These are phyloP conservation scores for Penicillium malachiteum DNA, from an alignment of 495 filamentous ascomycete species.

Conservation along the genomic window DNA sequence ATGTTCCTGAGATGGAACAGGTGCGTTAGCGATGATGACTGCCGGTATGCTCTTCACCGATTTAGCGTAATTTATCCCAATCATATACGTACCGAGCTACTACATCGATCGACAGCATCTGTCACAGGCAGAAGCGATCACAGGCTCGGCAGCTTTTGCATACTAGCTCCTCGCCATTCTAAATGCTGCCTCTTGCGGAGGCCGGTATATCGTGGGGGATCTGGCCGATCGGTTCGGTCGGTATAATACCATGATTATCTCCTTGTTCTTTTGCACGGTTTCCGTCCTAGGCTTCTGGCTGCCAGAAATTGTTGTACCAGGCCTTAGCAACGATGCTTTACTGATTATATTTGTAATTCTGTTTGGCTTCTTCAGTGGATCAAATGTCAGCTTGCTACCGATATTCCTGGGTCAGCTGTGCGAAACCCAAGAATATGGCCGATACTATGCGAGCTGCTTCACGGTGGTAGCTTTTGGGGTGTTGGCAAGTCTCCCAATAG, in stretches of 20 bases:
- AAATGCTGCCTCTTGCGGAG: conserved; percentile 69
- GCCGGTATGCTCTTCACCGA: conserved; percentile 50
- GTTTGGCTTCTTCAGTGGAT: conserved; percentile 84
- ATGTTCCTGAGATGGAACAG: neutral
- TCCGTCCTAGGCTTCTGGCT: conserved; percentile 78
- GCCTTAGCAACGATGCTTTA: conserved; percentile 53
- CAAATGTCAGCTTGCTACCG: conserved; percentile 79
- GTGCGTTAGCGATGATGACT: conserved; percentile 42
- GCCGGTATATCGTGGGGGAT: conserved; percentile 62
- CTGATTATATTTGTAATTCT: conserved; percentile 70
- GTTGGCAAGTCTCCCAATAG: too few relatives aligned
- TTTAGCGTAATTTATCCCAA: conserved; percentile 42
- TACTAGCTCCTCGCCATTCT: conserved; percentile 63
- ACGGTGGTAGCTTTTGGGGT: conserved; percentile 82
- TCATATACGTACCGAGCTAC: conserved; percentile 45
- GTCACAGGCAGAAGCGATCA: conserved; percentile 19
- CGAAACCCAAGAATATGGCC: conserved; percentile 77
- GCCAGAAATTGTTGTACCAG: conserved; percentile 59
- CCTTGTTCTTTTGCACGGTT: conserved; percentile 59
- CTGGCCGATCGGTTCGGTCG: conserved; percentile 59
- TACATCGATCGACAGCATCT: conserved; percentile 17
- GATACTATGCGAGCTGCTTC: conserved; percentile 82
- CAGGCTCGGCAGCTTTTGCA: conserved; percentile 44
- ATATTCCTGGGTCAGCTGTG: conserved; percentile 91
- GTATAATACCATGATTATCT: conserved; percentile 61